Evolutionary conservation across 78 protist species (phyloP), one percentile per base, ranked within the genome.

Genomic region (Neovahlkampfia damariscottae): DNA sequence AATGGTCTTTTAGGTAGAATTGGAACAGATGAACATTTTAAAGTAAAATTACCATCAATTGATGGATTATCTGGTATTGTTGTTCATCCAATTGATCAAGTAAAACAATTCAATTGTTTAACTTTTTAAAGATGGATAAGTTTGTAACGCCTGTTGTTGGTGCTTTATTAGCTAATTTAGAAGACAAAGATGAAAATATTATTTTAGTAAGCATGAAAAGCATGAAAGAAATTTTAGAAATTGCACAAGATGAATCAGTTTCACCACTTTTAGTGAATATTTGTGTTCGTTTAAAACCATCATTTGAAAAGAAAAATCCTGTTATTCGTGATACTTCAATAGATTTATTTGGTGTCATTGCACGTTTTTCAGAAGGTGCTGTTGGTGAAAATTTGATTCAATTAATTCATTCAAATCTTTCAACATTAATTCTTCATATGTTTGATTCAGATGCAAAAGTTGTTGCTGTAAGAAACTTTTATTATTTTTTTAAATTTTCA

Each of bases 171-270:
- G 58, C 39, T 7, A 72, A 72, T 36, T 9, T 73, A 41, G 70
- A 76, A 8, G 5, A 40, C 72, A 76, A 36, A 67, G 74, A 41
- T 62, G 5, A 62, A 66, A 19, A 50, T 34, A n/a, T 72, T n/a
- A 5, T 41, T 5, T 35, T 36, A 5, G 76, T 3, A 38, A 3
- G 69, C 32, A 72, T 72, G 76, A 41, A 72, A 41, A 37, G 7
- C 74, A 5, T 41, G 41, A 41, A 62, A 41, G 30, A 67, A 67
- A 35, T 41, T 27, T 37, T 6, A 6, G 39, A 19, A 5, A 66
- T 50, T 19, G 62, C 62, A 19, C 34, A 50, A n/a, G 62, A 50
- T 19, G 62, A 50, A 19, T 50, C 19, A 19, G 19, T 50, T 50
- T 50, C 62, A 19, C 62, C 62, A 19, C 62, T 50, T n/a, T 19